These are phyloP conservation scores for Endotrypanum monterogeii DNA, from an alignment of 208 protist genomes.

Conservation along the genomic window DNA sequence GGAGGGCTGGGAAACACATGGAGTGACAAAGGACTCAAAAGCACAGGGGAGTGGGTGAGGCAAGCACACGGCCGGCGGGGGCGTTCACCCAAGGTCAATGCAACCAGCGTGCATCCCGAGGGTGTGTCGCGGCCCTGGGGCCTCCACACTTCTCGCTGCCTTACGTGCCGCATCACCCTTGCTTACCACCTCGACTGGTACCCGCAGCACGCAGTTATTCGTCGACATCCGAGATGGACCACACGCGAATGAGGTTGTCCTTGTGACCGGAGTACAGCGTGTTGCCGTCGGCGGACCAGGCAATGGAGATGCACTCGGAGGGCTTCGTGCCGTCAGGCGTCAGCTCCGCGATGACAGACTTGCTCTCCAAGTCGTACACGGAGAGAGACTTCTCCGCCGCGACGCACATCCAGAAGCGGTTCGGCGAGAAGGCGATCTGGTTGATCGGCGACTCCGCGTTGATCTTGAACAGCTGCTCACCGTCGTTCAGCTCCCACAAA, in stretches of 20 bases:
- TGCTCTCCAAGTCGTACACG: constrained; percentile 98
- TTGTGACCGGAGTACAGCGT: constrained; percentile 99
- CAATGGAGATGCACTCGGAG: constrained; percentile 94
- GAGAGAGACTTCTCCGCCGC: constrained; percentile 93
- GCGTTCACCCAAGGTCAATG: constrained; percentile 6
- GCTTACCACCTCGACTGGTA: background rate
- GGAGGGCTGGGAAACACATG: too few species aligned
- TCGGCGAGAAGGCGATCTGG: constrained; percentile 98
- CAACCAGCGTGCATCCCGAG: constrained; percentile 15
- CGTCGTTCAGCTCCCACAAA: constrained; percentile 98
- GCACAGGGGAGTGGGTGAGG: background rate
- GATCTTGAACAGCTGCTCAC: constrained; percentile 97
- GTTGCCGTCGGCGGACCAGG: constrained; percentile 97
- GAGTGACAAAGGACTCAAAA: too few species aligned
- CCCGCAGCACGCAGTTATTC: constrained; percentile 5
- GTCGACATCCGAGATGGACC: constrained; percentile 73
- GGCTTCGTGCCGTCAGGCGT: constrained; percentile 65
- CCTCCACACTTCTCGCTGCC: background rate
- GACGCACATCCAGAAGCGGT: constrained; percentile 99
- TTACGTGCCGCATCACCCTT: background rate
- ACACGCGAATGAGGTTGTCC: constrained; percentile 98
- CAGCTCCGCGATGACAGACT: constrained; percentile 95
- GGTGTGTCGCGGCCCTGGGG: background rate
- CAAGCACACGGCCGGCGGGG: background rate
- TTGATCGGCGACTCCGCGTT: constrained; percentile 91